phyloP scores from a whole-genome alignment of 495 filamentous ascomycete species.

The Neurospora cerealis region DNA sequence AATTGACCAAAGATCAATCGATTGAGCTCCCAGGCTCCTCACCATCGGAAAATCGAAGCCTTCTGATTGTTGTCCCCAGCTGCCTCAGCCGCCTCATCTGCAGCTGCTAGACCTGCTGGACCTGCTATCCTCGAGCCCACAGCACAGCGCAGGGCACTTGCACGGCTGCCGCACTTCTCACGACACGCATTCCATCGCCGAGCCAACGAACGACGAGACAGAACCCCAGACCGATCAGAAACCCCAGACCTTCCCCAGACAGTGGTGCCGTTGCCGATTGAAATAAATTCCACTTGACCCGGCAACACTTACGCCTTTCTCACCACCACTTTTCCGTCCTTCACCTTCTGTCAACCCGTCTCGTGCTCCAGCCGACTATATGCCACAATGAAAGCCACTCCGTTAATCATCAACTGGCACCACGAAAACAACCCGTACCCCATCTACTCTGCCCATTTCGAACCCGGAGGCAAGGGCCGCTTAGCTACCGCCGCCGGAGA shows the following conservation, averaged over 20 bases:
- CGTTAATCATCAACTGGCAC: constrained; percentile 92
- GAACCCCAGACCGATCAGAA: background rate
- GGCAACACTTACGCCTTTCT: background rate
- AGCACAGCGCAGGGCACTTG: background rate
- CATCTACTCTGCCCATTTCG: constrained; percentile 93
- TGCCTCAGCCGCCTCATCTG: background rate
- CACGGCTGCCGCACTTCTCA: background rate
- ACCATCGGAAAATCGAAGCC: background rate
- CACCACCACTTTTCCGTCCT: background rate
- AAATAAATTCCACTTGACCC: background rate
- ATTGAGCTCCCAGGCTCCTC: background rate
- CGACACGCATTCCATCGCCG: background rate
- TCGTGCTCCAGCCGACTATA: constrained; percentile 1
- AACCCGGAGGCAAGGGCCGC: constrained; percentile 85
- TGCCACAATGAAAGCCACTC: constrained; percentile 74
- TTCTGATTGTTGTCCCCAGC: background rate
- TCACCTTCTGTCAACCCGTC: background rate
- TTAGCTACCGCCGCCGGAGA: constrained; percentile 92
- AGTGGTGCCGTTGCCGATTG: background rate
- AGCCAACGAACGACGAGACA: background rate
- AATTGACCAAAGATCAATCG: background rate
- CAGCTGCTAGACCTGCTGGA: background rate
- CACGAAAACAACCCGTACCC: constrained; percentile 81
- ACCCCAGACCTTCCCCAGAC: background rate
- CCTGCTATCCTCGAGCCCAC: background rate